Evolutionary conservation across 2,329 filamentous ascomycete species (phyloP), one percentile per base, ranked within the genome.

Genomic region (Pseudogymnoascus sp.): DNA sequence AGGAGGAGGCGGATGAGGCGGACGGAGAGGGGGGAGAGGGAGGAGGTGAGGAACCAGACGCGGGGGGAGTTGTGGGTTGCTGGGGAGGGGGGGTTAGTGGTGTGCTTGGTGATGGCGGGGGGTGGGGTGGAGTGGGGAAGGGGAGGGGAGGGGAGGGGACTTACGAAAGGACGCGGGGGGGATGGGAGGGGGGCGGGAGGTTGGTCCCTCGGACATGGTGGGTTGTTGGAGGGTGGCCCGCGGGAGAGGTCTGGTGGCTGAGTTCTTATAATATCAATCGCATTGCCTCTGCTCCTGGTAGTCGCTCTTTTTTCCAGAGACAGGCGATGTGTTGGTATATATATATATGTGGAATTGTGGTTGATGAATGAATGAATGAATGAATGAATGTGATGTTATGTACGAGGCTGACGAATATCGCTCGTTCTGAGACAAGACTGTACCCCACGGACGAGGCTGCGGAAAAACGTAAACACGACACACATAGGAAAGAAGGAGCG

Each of bases 1-100:
- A 97, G 87, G 47, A 96, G 82, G 70, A 91, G 85, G 63, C 89
- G 86, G 62, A 91, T 89, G 64, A 97, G 82, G 53, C 90, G 88
- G 65, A 96, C 89, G 62, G 88, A 88, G 67, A 97, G 83, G 11
- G 93, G 91, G 36, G 91, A 93, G 65, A 93, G 84, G 35, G 91
- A 90, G 65, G 90, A 88, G 10, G 93, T 96, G 68, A 99, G 80
- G 73, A 99, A 87, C 95, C 95, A 97, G 71, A 93, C 91, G 71
- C 93, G 88, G 61, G 93, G 92, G 33, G 84, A 87, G 72, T 87
- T 87, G 75, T 87, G 84, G 21, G 84, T 87, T 66, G 85, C 72
- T 73, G 59, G 26, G 21, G 15, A 28, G n/a, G 15, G 19, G 60
- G 70, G 50, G 71, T 67, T 26, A 36, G 42, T 63, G 6, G 50